Percentiles rank a stretch among this genome's conserved stretches.
Evolutionary conservation across 805 yeast genomes (phyloP).

Genomic region (Spencermartinsiella europaea): DNA sequence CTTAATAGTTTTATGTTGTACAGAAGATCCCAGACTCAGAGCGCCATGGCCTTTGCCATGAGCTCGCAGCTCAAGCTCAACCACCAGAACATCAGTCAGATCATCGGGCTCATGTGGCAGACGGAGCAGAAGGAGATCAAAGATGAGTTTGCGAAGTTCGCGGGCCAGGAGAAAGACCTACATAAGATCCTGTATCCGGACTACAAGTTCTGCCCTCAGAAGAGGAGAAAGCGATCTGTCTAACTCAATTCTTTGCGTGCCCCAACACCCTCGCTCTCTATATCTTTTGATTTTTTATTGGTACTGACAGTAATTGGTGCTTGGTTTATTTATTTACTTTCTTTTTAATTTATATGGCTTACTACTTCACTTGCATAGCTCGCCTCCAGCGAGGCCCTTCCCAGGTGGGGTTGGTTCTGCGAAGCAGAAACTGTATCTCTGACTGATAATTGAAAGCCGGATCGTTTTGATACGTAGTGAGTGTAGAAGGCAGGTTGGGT

Average conservation of each 20-base stretch:
- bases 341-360: too few relatives aligned
- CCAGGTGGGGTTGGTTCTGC: too few relatives aligned
- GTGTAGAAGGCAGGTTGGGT: too few relatives aligned
- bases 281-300: neutral
- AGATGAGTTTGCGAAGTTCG: conserved; percentile 35
- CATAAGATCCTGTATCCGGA: conserved; percentile 40
- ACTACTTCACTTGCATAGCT: too few relatives aligned
- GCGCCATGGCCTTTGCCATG: conserved; percentile 32
- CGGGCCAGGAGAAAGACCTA: conserved; percentile 38
- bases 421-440: too few relatives aligned
- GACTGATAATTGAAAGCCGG: too few relatives aligned
- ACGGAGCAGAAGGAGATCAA: conserved; percentile 37
- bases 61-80: conserved; percentile 32
- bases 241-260: neutral
- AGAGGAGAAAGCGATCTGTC: conserved; percentile 18
- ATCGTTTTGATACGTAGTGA: too few relatives aligned
- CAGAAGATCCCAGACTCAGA: conserved; percentile 40
- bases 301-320: neutral
- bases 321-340: too few relatives aligned
- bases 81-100: conserved; percentile 39
- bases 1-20: conserved; percentile 46
- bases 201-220: conserved; percentile 42
- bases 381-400: too few relatives aligned
- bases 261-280: neutral
- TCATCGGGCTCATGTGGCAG: conserved; percentile 43